phyloP scores from a whole-genome alignment of 495 filamentous ascomycete genomes.

The Parathielavia hyrcaniae region DNA sequence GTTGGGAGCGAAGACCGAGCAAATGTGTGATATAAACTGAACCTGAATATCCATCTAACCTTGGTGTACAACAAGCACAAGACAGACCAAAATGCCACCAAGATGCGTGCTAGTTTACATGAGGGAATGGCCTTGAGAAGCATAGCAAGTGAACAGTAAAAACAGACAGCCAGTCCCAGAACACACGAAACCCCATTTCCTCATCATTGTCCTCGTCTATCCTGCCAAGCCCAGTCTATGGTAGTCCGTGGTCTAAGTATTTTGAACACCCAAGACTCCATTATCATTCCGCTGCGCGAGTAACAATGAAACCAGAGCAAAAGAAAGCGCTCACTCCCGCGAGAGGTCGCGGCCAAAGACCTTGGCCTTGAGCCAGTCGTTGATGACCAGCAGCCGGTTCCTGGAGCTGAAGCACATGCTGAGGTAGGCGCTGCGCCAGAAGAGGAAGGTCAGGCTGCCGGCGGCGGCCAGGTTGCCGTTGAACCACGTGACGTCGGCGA shows the following conservation, averaged over 20 bases:
- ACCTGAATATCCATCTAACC: not conserved
- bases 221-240: slow-evolving; percentile 20
- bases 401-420: slow-evolving; percentile 99
- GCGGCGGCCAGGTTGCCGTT: slow-evolving; percentile 90
- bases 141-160: not conserved
- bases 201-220: slow-evolving; percentile 17
- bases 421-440: slow-evolving; percentile 96
- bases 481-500: slow-evolving; percentile 96
- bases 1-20: no score
- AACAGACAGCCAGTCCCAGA: not conserved
- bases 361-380: slow-evolving; percentile 96
- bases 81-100: not conserved
- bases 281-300: slow-evolving; percentile 9
- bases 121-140: not conserved
- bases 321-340: slow-evolving; percentile 58
- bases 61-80: slow-evolving; percentile 3
- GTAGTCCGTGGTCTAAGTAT: slow-evolving; percentile 20
- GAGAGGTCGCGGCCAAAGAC: slow-evolving; percentile 94
- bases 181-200: slow-evolving; percentile 5
- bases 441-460: slow-evolving; percentile 77
- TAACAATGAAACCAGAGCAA: slow-evolving; percentile 9
- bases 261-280: slow-evolving; percentile 19
- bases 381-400: slow-evolving; percentile 83
- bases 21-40: not conserved
- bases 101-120: not conserved